These are phyloP conservation scores for Exobasidium cylindrosporum DNA, from an alignment of 1,284 basidiomycete species.

Conservation along the genomic window DNA sequence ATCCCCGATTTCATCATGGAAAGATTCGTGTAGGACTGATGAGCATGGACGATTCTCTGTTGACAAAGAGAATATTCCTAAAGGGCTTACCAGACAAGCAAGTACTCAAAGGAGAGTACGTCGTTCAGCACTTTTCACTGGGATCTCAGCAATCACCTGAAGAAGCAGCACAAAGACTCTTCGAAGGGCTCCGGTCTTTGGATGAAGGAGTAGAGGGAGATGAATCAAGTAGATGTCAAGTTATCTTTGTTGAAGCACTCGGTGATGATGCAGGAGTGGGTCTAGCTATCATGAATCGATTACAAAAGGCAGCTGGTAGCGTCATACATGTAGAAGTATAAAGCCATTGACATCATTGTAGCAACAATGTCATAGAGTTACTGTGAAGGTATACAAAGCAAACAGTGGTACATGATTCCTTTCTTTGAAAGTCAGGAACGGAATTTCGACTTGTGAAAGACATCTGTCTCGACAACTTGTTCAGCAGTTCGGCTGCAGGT, in stretches of 20 bases:
- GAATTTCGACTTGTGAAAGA: no score
- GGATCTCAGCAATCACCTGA: constrained; percentile 67
- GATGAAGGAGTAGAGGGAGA: constrained; percentile 58
- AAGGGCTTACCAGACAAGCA: background rate
- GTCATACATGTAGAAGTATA: constrained; percentile 24
- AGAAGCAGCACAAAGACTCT: constrained; percentile 74
- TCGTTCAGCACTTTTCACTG: constrained; percentile 57
- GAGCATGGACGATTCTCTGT: constrained; percentile 6
- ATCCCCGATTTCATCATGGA: background rate
- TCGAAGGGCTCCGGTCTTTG: constrained; percentile 79
- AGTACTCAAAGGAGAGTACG: constrained; percentile 36
- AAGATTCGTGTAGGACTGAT: background rate
- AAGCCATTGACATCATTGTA: no score
- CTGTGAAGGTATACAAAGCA: no score
- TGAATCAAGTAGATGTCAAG: constrained; percentile 65
- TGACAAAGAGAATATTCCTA: background rate
- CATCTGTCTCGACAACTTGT: no score
- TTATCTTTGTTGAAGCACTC: constrained; percentile 85
- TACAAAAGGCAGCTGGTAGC: constrained; percentile 76
- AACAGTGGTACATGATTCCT: no score
- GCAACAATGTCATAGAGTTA: no score
- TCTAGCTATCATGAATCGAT: constrained; percentile 93
- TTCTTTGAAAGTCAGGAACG: no score
- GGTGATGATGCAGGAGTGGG: constrained; percentile 73
- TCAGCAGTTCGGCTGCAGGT: no score